phyloP scores from a whole-genome alignment of 345 rosid genomes.

The Corchorus capsularis region DNA sequence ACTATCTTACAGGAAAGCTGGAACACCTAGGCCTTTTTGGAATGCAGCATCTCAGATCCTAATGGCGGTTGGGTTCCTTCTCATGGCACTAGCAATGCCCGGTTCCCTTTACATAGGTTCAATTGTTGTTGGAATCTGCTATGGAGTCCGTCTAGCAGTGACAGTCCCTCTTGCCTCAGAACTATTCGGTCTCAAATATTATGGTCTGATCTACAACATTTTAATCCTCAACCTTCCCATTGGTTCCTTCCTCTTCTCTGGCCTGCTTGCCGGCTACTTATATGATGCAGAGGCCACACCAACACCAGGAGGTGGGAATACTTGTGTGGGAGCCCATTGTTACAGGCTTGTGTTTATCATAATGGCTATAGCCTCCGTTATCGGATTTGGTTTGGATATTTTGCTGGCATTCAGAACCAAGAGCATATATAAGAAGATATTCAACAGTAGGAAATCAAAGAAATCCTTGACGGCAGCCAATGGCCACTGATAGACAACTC shows the following conservation, averaged over 20 bases:
- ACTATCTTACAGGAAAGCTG: conserved; percentile 57
- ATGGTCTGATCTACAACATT: conserved; percentile 84
- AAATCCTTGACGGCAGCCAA: conserved; percentile 28
- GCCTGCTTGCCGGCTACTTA: conserved; percentile 80
- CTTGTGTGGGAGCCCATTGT: conserved; percentile 89
- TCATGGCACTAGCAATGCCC: conserved; percentile 77
- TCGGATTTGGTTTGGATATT: conserved; percentile 77
- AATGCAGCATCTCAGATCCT: conserved; percentile 89
- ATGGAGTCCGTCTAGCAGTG: conserved; percentile 87
- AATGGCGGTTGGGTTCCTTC: conserved; percentile 80
- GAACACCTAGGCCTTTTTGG: conserved; percentile 93
- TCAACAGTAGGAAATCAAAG: conserved; percentile 49
- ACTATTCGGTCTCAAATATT: conserved; percentile 89
- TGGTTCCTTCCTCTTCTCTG: conserved; percentile 92
- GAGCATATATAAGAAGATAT: conserved; percentile 58
- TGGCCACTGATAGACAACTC: background rate
- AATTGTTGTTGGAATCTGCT: conserved; percentile 79
- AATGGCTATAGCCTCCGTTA: conserved; percentile 64
- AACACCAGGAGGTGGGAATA: conserved; percentile 77
- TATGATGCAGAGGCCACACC: conserved; percentile 82
- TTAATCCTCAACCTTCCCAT: conserved; percentile 90
- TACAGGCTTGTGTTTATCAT: conserved; percentile 71
- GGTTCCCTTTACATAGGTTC: conserved; percentile 88
- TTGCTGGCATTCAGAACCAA: conserved; percentile 61
- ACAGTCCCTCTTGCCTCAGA: conserved; percentile 92